Evolutionary conservation across 148 eudicot genomes (phyloP), one percentile per base, ranked within the genome.

Genomic region (Hydrangea macrophylla): DNA sequence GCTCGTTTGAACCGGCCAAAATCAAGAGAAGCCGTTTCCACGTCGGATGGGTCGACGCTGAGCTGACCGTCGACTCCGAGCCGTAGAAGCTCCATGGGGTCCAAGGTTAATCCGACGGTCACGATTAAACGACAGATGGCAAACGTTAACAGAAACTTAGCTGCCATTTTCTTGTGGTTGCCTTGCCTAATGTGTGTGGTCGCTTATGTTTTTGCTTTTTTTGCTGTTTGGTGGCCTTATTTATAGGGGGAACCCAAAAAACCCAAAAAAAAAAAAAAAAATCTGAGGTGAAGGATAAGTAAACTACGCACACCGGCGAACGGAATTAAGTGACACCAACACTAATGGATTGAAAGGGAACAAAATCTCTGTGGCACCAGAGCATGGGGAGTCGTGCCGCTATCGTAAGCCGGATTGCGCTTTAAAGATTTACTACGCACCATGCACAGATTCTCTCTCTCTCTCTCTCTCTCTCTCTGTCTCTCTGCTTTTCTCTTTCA

Each of bases 11-110:
- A 13, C 6, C 79, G 76, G 18, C 98, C 98, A 51, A 92, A 92
- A 56, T 92, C 98, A 0, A 60, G 28, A 0, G 98, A 90, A 7
- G 85, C 98, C 9, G 68, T 18, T n/a, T 60, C 75, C n/a, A 88
- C 13, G 33, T 81, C 81, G 7, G 64, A 31, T 0, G 78, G 81
- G 63, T 80, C 73, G 18, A 82, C 64, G 64, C 73, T 76, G 13
- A 92, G 76, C 11, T 25, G 78, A 58, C 70, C 81, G 13, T 79
- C 70, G n/a, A 75, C 25, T 9, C 40, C 74, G 1, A 82, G 65
- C n/a, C 76, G 67, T 17, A 78, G 77, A 9, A 66, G 79, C 35
- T 82, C 88, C 36, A 80, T 58, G 5, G 92, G 90, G 57, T 70
- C 61, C 26, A 86, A 8, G 7, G 89, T 87, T 18, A 89, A 76